These are phyloP conservation scores for Drechslera avenae DNA, from an alignment of 2,329 filamentous ascomycete species.

Conservation along the genomic window DNA sequence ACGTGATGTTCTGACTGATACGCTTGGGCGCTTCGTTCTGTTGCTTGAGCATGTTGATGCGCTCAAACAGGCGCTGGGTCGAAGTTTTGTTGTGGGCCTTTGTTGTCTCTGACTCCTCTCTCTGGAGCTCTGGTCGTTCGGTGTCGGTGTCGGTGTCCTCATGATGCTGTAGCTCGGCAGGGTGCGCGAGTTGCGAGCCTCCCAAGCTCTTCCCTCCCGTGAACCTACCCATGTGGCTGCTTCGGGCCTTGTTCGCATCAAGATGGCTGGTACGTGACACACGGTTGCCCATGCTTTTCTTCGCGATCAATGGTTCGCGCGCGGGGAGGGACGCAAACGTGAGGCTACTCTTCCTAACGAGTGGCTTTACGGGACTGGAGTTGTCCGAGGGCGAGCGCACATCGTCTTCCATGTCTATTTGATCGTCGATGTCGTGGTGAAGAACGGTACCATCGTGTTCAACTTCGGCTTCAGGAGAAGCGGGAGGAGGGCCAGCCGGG, in stretches of 20 bases:
- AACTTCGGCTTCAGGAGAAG: constrained; percentile 24
- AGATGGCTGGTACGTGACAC: constrained; percentile 78
- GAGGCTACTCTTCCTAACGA: constrained; percentile 90
- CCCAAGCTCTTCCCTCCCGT: constrained; percentile 74
- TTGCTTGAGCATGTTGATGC: constrained; percentile 76
- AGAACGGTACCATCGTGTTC: constrained; percentile 37
- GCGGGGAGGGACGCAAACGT: constrained; percentile 93
- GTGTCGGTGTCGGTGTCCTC: constrained; percentile 61
- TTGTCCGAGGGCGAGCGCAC: constrained; percentile 68
- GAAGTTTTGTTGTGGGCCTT: constrained; percentile 81
- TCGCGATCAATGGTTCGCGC: constrained; percentile 80
- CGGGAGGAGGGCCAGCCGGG: constrained; percentile 29
- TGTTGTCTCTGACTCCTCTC: constrained; percentile 58
- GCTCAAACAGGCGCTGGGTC: constrained; percentile 90
- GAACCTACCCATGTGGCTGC: constrained; percentile 74
- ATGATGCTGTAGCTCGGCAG: constrained; percentile 50
- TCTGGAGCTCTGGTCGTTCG: constrained; percentile 44
- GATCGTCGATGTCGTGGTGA: constrained; percentile 44
- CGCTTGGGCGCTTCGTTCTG: constrained; percentile 48
- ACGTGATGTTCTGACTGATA: constrained; percentile 47
- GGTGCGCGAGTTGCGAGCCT: constrained; percentile 43
- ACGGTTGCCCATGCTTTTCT: constrained; percentile 78
- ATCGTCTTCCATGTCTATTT: constrained; percentile 58
- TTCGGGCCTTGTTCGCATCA: constrained; percentile 65
- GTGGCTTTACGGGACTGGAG: constrained; percentile 75